Conservation (phyloP, 331 rosid genomes). For the Acacia pycnantha region DNA sequence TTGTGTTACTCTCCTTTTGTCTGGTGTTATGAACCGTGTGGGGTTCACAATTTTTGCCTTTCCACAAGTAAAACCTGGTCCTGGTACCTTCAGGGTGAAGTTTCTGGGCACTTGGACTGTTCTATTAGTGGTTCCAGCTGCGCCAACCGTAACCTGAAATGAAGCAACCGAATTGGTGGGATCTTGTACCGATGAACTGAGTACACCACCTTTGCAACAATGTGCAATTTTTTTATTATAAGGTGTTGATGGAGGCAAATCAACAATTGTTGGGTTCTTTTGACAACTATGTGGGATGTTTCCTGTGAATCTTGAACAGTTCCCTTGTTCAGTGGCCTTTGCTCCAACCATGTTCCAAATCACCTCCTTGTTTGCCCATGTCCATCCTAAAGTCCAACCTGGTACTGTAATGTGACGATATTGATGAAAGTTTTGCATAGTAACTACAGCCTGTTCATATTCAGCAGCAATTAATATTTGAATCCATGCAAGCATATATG, state of each 20-base stretch:
- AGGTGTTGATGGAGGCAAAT: constrained; percentile 77
- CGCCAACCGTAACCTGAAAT: constrained; percentile 79
- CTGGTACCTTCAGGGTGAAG: constrained; percentile 76
- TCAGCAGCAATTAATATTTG: not conserved
- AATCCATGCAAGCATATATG: not conserved
- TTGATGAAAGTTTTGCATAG: constrained; percentile 72
- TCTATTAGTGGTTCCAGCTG: constrained; percentile 63
- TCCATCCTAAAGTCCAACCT: constrained; percentile 82
- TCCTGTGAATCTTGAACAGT: constrained; percentile 67
- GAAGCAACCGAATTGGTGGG: constrained; percentile 56
- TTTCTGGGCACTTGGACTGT: constrained; percentile 64
- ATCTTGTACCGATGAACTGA: constrained; percentile 78
- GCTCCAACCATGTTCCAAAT: constrained; percentile 82
- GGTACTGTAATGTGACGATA: constrained; percentile 76
- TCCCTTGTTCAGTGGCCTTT: constrained; percentile 83
- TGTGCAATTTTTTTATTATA: constrained; percentile 71
- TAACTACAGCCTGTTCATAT: constrained; percentile 62
- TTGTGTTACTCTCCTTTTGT: constrained; percentile 78
- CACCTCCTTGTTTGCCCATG: constrained; percentile 85
- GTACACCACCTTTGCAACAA: constrained; percentile 93
- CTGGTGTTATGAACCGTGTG: constrained; percentile 44
- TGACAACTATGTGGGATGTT: constrained; percentile 69
- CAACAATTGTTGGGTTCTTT: constrained; percentile 63
- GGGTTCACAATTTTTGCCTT: constrained; percentile 57
- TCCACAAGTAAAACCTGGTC: constrained; percentile 88